phyloP scores from a whole-genome alignment of 257 asterid species.

The Scutellaria barbata region DNA sequence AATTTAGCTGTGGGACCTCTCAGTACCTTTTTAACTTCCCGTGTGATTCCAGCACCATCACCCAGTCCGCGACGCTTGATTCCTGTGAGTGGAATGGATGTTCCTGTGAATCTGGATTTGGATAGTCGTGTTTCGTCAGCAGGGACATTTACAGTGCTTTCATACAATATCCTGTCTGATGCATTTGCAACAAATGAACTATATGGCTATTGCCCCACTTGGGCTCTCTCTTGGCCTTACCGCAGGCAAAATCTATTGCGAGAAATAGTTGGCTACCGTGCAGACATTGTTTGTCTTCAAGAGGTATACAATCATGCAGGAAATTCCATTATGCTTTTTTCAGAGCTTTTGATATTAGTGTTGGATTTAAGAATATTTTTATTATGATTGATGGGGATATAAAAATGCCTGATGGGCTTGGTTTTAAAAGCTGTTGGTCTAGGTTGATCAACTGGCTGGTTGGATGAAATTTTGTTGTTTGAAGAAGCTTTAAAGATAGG shows the following conservation, averaged over 20 bases:
- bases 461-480: not conserved
- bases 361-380: slow-evolving; percentile 11
- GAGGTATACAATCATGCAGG: slow-evolving; percentile 65
- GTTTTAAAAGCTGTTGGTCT: not conserved
- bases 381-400: slow-evolving; percentile 14
- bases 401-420: not conserved
- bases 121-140: slow-evolving; percentile 61
- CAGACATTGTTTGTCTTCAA: slow-evolving; percentile 96
- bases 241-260: slow-evolving; percentile 91
- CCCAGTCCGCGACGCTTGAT: slow-evolving; percentile 88
- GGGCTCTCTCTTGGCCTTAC: slow-evolving; percentile 99
- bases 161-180: slow-evolving; percentile 88
- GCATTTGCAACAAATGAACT: slow-evolving; percentile 71
- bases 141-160: slow-evolving; percentile 92
- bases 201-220: slow-evolving; percentile 87
- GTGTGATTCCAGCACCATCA: slow-evolving; percentile 96
- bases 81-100: slow-evolving; percentile 68
- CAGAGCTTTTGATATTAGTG: not conserved
- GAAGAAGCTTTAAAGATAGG: not conserved
- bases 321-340: slow-evolving; percentile 23
- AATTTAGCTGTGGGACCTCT: slow-evolving; percentile 67
- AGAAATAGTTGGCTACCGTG: slow-evolving; percentile 89
- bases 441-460: not conserved
- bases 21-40: slow-evolving; percentile 72
- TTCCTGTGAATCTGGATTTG: slow-evolving; percentile 62